Percentiles rank a stretch among this genome's conserved stretches.
phyloP scores from a whole-genome alignment of 306 rosid species.

The Psophocarpus tetragonolobus region DNA sequence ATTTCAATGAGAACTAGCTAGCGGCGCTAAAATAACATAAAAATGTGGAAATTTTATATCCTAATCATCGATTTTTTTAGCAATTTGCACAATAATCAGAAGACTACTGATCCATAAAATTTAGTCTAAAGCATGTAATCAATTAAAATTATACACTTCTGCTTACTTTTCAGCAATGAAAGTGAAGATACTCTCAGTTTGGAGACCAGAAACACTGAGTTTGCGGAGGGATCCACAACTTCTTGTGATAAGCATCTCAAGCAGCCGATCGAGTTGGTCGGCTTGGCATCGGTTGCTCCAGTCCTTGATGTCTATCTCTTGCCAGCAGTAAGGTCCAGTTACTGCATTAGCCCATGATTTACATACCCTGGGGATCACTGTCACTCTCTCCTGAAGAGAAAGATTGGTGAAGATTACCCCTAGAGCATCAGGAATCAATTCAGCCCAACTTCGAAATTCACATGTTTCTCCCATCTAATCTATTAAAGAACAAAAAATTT shows the following conservation, averaged over 20 bases:
- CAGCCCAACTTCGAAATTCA: conserved; percentile 82
- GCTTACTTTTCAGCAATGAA: conserved; percentile 92
- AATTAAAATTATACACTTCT: conserved; percentile 6
- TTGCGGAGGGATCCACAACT: conserved; percentile 84
- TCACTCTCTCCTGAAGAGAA: conserved; percentile 69
- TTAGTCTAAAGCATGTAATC: neutral
- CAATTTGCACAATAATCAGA: conserved; percentile 3
- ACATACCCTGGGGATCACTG: conserved; percentile 87
- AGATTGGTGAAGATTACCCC: conserved; percentile 85
- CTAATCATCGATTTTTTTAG: neutral
- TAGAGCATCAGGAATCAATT: conserved; percentile 86
- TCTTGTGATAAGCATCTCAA: conserved; percentile 66
- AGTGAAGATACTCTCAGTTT: conserved; percentile 59
- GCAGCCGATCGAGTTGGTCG: conserved; percentile 67
- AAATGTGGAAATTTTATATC: neutral
- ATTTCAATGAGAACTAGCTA: neutral
- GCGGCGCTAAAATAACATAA: neutral
- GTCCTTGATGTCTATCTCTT: conserved; percentile 90
- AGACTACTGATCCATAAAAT: neutral
- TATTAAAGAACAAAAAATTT: neutral
- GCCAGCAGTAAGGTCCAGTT: conserved; percentile 92
- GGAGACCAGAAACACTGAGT: conserved; percentile 75
- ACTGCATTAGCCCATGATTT: conserved; percentile 91
- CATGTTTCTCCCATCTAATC: conserved; percentile 67
- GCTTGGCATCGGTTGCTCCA: conserved; percentile 71